Evolutionary conservation across 257 asterid species (phyloP), one percentile per base, ranked within the genome.

Genomic region (Nicotiana tabacum): DNA sequence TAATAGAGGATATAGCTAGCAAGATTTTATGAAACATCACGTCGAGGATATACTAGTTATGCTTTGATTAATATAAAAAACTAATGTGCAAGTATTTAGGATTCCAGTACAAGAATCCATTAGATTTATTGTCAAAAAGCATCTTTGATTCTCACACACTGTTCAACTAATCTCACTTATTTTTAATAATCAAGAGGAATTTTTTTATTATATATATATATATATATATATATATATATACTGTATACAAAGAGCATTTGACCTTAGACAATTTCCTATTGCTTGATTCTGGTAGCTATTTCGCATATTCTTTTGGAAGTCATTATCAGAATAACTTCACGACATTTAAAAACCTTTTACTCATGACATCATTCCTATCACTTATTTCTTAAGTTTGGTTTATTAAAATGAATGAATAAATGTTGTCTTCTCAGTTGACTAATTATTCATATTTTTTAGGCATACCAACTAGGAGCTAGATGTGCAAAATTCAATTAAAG

Each of bases 281-380:
- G 17, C 37, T 74, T 74, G 83, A 80, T 80, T 57, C 83, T 80
- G 10, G 10, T 43, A 30, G 21, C 76, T 29, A 43, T 43, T 62
- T 80, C 83, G 83, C 30, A 80, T 80, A 80, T 80, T 80, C 77
- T 66, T 61, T 33, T 46, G 13, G 17, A 61, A 43, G 39, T 80
- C 72, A 27, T 15, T 80, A 27, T 33, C 12, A 39, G 3, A 79
- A 62, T 15, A 13, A 74, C 62, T 5, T 74, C 39, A 10, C 62
- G 29, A 74, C 24, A 43, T 43, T 70, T 17, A 10, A 43, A 43
- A 6, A 43, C 11, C 48, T 8, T 43, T 7, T 43, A 43, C 9
- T 8, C 48, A 43, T 43, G 48, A 43, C 48, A 43, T 43, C 48
- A 39, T 43, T 43, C 48, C 7, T 7, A 43, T 43, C 48, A 43